Percentiles rank a stretch among this genome's conserved stretches.
These are phyloP conservation scores for Theobroma cacao DNA, from an alignment of 345 rosid species.

Conservation along the genomic window DNA sequence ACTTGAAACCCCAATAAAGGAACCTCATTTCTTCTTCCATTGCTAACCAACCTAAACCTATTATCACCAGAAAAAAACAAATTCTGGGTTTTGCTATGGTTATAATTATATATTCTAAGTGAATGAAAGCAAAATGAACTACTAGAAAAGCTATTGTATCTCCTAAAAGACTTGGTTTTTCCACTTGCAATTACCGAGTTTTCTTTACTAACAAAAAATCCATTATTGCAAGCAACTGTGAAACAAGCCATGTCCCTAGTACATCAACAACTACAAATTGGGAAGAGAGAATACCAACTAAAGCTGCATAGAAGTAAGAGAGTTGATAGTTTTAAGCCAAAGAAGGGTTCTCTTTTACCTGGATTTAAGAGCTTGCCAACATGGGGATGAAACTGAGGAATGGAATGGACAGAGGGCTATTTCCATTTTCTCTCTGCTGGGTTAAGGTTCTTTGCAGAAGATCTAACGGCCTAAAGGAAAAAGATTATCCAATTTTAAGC, in stretches of 20 bases:
- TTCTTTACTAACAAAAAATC: constrained; percentile 30
- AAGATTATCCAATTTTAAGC: too few relatives aligned
- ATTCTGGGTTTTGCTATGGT: constrained; percentile 23
- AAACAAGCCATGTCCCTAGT: constrained; percentile 48
- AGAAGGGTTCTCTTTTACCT: neutral
- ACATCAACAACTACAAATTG: neutral
- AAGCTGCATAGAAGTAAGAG: neutral
- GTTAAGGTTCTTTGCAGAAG: too few relatives aligned
- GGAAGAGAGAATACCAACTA: neutral
- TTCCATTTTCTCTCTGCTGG: too few relatives aligned
- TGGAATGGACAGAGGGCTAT: neutral
- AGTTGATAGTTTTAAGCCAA: neutral
- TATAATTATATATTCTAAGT: constrained; percentile 13
- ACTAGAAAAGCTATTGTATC: constrained; percentile 21
- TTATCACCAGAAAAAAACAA: constrained; percentile 26
- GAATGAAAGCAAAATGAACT: constrained; percentile 26
- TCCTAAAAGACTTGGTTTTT: constrained; percentile 30
- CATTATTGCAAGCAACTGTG: constrained; percentile 54
- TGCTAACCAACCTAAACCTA: constrained; percentile 33
- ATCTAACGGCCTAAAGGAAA: too few relatives aligned
- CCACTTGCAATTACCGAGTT: constrained; percentile 21
- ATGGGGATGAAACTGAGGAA: neutral
- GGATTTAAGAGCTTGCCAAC: neutral
- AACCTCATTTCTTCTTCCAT: constrained; percentile 24
- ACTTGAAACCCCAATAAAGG: constrained; percentile 27